Conservation (phyloP, 805 yeast species). For the Candida easanensis region DNA sequence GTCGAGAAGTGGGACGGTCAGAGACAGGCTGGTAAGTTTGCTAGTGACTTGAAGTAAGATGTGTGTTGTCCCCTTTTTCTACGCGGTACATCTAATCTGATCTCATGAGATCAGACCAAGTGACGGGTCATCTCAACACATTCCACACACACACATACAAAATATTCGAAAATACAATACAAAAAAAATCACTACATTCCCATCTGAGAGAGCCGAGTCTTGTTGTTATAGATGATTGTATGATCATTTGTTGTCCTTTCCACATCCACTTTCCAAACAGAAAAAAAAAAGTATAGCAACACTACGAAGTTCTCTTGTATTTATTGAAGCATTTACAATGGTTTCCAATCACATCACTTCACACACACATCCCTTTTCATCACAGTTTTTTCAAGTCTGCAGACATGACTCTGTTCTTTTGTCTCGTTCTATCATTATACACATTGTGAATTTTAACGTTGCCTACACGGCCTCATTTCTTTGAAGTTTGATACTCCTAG, state of each 20-base stretch:
- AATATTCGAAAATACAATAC: background rate
- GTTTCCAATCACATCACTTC: background rate
- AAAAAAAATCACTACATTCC: background rate
- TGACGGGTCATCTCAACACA: background rate
- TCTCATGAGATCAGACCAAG: too few species aligned
- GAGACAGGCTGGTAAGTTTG: conserved; percentile 61
- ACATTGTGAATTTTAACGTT: conserved; percentile 3
- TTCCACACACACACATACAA: background rate
- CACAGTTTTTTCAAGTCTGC: background rate
- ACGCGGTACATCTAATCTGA: conserved; percentile 3
- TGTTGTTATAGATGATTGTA: too few species aligned
- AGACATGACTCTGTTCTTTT: background rate
- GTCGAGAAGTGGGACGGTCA: conserved; percentile 86
- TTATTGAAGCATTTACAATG: conserved; percentile 8
- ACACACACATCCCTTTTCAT: background rate
- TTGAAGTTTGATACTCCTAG: background rate
- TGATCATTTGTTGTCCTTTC: too few species aligned
- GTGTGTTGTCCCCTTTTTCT: background rate
- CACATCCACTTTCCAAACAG: too few species aligned
- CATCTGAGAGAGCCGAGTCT: conserved; percentile 3
- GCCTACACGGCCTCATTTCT: conserved; percentile 8
- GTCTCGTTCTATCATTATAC: conserved; percentile 2
- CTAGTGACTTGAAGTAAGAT: conserved; percentile 42
- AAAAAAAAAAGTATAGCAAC: background rate
- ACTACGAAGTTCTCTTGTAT: conserved; percentile 8